Conservation (phyloP, 345 rosid genomes). For the Triadica sebifera region DNA sequence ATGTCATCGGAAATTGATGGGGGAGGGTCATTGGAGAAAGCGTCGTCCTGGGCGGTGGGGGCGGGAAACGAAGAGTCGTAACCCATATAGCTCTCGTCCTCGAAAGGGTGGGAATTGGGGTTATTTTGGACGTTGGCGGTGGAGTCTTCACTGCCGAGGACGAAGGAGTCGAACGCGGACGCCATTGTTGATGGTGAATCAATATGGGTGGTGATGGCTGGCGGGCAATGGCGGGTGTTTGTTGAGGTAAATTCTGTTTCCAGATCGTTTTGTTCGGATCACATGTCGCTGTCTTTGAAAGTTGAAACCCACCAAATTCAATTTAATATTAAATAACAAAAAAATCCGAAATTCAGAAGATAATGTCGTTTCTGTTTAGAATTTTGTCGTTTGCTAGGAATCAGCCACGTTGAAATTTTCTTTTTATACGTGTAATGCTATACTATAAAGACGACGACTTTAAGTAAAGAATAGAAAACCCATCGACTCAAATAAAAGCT, state of each 20-base stretch:
- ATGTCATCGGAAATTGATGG: neutral
- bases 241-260: neutral
- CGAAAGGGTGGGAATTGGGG: slow-evolving; percentile 13
- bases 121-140: neutral
- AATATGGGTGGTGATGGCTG: neutral
- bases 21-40: neutral
- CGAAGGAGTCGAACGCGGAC: slow-evolving; percentile 15
- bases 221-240: slow-evolving; percentile 9
- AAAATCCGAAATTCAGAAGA: neutral
- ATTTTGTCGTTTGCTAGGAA: neutral
- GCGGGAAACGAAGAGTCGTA: slow-evolving; percentile 6
- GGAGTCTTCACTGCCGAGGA: slow-evolving; percentile 11
- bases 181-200: neutral
- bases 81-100: neutral
- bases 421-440: neutral
- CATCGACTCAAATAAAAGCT: neutral
- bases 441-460: neutral
- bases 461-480: neutral
- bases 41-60: neutral
- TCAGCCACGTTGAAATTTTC: slow-evolving; percentile 4
- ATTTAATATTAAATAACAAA: neutral
- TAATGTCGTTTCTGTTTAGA: neutral
- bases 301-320: neutral
- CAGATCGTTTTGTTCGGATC: slow-evolving; percentile 17
- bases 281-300: neutral